Percentiles rank a stretch among this genome's conserved stretches.
These are phyloP conservation scores for Hordeum pubiflorum DNA, from an alignment of 202 grass and related monocot genomes.

Conservation along the genomic window DNA sequence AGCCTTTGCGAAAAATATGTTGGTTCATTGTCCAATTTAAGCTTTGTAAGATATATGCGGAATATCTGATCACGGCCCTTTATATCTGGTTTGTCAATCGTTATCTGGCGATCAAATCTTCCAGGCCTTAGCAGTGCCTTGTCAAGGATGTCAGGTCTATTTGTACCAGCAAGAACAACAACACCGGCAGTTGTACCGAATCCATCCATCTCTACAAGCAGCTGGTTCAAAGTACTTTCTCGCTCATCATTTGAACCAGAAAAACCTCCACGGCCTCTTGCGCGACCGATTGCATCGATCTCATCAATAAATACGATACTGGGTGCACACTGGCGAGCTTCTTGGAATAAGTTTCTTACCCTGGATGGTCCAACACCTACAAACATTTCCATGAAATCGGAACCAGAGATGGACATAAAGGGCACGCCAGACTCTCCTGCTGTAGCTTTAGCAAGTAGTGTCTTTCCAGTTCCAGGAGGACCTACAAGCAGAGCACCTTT, in stretches of 20 bases:
- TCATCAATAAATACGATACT: conserved; percentile 89
- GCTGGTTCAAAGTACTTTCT: conserved; percentile 77
- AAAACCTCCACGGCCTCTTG: conserved; percentile 59
- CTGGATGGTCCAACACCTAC: conserved; percentile 79
- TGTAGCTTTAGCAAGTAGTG: conserved; percentile 72
- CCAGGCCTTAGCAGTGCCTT: conserved; percentile 90
- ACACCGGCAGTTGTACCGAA: conserved; percentile 66
- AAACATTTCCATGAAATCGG: conserved; percentile 89
- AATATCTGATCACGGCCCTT: conserved; percentile 97
- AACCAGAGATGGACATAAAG: conserved; percentile 77
- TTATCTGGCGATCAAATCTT: conserved; percentile 93
- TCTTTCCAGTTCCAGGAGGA: conserved; percentile 77
- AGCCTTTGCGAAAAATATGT: conserved; percentile 90
- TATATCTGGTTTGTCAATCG: conserved; percentile 96
- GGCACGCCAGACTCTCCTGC: conserved; percentile 66
- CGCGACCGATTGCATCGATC: conserved; percentile 72
- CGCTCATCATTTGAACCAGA: conserved; percentile 61
- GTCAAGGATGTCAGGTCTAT: conserved; percentile 89
- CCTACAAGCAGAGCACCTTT: conserved; percentile 83
- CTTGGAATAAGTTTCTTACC: conserved; percentile 65
- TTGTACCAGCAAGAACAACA: conserved; percentile 85
- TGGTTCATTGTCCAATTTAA: conserved; percentile 81
- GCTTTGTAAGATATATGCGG: conserved; percentile 85
- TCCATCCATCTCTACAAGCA: conserved; percentile 86
- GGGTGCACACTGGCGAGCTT: conserved; percentile 59